Conservation (phyloP, 257 asterid genomes). For the Eustoma russellianum region DNA sequence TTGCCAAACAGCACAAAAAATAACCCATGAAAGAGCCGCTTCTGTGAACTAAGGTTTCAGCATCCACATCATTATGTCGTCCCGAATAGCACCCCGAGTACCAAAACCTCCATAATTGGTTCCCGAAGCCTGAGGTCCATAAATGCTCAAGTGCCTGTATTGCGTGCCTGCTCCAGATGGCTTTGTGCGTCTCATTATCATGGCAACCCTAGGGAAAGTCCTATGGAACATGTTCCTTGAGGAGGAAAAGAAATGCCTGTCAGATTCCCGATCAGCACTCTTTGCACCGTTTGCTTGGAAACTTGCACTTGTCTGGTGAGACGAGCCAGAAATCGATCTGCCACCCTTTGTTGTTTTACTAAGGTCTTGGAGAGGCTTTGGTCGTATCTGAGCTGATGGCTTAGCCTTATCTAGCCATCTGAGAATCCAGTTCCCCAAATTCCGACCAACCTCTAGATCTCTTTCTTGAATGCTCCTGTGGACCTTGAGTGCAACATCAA, state of each 20-base stretch:
- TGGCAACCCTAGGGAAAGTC: constrained; percentile 39
- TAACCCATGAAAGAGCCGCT: too few relatives aligned
- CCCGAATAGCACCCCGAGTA: constrained; percentile 35
- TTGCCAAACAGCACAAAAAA: too few relatives aligned
- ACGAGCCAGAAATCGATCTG: constrained; percentile 27
- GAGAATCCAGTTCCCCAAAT: constrained; percentile 75
- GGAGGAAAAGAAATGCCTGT: constrained; percentile 48
- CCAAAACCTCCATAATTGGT: constrained; percentile 24
- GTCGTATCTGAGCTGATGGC: constrained; percentile 81
- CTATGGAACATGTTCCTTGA: constrained; percentile 37
- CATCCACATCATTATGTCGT: constrained; percentile 60
- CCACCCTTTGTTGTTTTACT: constrained; percentile 18
- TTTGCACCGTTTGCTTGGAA: constrained; percentile 20
- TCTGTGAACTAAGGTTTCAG: constrained; percentile 18
- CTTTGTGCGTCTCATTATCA: constrained; percentile 40
- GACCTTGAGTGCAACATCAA: constrained; percentile 63
- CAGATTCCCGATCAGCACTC: constrained; percentile 36
- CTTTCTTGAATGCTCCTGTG: constrained; percentile 70
- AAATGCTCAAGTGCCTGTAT: constrained; percentile 39
- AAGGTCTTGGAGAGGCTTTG: constrained; percentile 20
- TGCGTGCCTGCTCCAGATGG: constrained; percentile 42
- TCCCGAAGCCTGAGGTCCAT: constrained; percentile 23
- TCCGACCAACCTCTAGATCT: constrained; percentile 85
- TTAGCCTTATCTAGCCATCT: constrained; percentile 74
- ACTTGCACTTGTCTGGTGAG: constrained; percentile 13